Base-by-base conservation (phyloP, 768 basidiomycete species). In the Suillus spraguei region DNA sequence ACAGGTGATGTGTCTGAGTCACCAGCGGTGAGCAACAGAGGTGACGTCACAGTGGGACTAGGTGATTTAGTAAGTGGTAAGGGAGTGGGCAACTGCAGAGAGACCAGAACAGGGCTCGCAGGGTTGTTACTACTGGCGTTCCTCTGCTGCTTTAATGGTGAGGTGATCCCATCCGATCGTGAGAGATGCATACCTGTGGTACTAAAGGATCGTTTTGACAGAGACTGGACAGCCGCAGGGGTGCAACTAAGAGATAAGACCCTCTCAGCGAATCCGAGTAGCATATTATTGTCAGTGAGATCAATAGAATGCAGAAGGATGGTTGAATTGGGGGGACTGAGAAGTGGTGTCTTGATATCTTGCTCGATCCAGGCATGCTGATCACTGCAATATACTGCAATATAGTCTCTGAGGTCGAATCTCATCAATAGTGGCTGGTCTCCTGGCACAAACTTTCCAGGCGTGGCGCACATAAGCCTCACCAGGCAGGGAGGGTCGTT, bases 341-440 rank as follows among this genome's bases (percentile, higher is more conserved):
- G 46, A 47, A 47, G 46, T 3, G 46, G 46, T 14, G 22, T 47
- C 46, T 24, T 47, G 22, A 47, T 47, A 24, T 47, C 46, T 22
- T 47, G 46, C 46, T 47, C 22, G 5, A 47, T 47, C 22, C 46
- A 47, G 46, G 46, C 22, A 7, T 47, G 46, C 46, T 24, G 46
- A 47, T 47, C 22, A 24, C 46, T 47, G 22, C 46, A 47, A 47
- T 47, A 47, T 47, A 47, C 46, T 47, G 46, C 46, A 47, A 47
- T 47, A 3, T 47, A 47, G 22, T 47, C 46, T 24, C 46, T 11
- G 5, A 47, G 46, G 0, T 47, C 6, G 1, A 47, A 24, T 47
- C 46, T 13, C 46, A 24, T 47, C 46, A 47, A 47, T 47, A 47
- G 22, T 2, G 5, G 6, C 24, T 47, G 46, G 46, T 47, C 22